These are phyloP conservation scores for Actinomortierella wolfii DNA, from an alignment of 371 early-diverging fungal genomes.

Conservation along the genomic window DNA sequence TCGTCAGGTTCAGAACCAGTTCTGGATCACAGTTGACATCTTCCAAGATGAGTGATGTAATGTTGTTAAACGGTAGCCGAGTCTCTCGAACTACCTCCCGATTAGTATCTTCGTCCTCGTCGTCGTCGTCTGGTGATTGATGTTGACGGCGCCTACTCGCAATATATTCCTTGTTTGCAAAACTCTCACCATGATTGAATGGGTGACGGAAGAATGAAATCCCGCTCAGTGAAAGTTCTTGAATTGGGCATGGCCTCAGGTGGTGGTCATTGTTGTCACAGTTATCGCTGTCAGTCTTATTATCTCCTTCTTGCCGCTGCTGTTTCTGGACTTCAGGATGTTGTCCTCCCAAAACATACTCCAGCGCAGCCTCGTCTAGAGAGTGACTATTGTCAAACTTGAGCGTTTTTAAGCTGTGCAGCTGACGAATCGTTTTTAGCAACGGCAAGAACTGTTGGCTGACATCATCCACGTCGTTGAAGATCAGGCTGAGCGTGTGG, in stretches of 20 bases:
- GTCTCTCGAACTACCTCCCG: constrained; percentile 4
- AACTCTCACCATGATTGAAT: constrained; percentile 19
- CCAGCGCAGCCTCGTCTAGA: too few species aligned
- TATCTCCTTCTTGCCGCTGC: constrained; percentile 1
- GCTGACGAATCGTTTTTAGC: constrained; percentile 9
- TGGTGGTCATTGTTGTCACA: constrained; percentile 16
- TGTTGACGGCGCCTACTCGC: too few species aligned
- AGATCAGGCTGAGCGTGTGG: constrained; percentile 10
- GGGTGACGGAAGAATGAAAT: constrained; percentile 18
- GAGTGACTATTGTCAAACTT: constrained; percentile 9
- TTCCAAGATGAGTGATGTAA: constrained; percentile 20
- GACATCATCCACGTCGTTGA: constrained; percentile 13
- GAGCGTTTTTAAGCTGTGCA: constrained; percentile 12
- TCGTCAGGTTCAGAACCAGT: constrained; percentile 18
- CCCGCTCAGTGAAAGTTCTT: constrained; percentile 17
- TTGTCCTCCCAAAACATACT: too few species aligned
- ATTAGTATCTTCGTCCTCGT: neutral
- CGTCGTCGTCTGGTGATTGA: too few species aligned
- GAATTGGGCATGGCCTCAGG: constrained; percentile 9
- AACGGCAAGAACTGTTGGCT: constrained; percentile 10
- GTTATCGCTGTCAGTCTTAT: constrained; percentile 8
- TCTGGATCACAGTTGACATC: constrained; percentile 20
- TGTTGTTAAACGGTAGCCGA: constrained; percentile 13
- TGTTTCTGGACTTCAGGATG: too few species aligned
- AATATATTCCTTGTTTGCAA: constrained; percentile 9